Conservation (phyloP, 2,329 filamentous ascomycete genomes). For the Beauveria pseudobassiana region DNA sequence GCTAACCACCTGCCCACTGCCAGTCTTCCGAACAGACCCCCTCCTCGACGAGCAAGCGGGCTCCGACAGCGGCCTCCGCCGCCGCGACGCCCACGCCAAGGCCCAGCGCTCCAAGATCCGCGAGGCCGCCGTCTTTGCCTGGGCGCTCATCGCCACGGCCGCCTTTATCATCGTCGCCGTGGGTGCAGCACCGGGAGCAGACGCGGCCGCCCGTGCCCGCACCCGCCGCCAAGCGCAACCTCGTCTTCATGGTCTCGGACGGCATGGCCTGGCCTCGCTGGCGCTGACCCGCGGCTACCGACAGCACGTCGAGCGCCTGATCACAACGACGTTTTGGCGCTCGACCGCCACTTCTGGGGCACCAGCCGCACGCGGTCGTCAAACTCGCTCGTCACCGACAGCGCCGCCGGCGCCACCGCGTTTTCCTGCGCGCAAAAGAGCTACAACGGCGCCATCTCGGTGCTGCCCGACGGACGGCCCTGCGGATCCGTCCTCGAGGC, state of each 20-base stretch:
- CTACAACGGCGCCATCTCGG: slow-evolving; percentile 93
- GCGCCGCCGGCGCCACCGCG: slow-evolving; percentile 91
- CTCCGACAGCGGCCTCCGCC: not conserved
- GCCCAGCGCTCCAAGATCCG: slow-evolving; percentile 40
- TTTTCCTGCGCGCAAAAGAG: slow-evolving; percentile 91
- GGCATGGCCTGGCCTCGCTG: slow-evolving; percentile 92
- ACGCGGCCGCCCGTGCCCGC: slow-evolving; percentile 32
- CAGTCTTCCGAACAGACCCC: slow-evolving; percentile 9
- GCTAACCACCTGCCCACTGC: not conserved
- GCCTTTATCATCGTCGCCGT: slow-evolving; percentile 70
- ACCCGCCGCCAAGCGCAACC: slow-evolving; percentile 66
- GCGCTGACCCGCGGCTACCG: slow-evolving; percentile 80
- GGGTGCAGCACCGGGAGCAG: slow-evolving; percentile 62
- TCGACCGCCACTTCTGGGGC: slow-evolving; percentile 88
- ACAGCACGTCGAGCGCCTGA: slow-evolving; percentile 69
- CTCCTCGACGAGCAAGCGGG: slow-evolving; percentile 2
- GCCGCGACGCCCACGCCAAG: not conserved
- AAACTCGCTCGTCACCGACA: slow-evolving; percentile 85
- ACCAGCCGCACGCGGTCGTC: slow-evolving; percentile 79
- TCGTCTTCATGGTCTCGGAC: slow-evolving; percentile 98
- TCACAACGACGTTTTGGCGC: slow-evolving; percentile 63
- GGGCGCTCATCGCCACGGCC: slow-evolving; percentile 75
- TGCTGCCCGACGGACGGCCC: slow-evolving; percentile 74
- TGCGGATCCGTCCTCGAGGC: slow-evolving; percentile 93
- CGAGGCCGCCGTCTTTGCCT: slow-evolving; percentile 69